Base-by-base conservation (phyloP, 2,329 filamentous ascomycete species). In the Uncinocarpus reesii region DNA sequence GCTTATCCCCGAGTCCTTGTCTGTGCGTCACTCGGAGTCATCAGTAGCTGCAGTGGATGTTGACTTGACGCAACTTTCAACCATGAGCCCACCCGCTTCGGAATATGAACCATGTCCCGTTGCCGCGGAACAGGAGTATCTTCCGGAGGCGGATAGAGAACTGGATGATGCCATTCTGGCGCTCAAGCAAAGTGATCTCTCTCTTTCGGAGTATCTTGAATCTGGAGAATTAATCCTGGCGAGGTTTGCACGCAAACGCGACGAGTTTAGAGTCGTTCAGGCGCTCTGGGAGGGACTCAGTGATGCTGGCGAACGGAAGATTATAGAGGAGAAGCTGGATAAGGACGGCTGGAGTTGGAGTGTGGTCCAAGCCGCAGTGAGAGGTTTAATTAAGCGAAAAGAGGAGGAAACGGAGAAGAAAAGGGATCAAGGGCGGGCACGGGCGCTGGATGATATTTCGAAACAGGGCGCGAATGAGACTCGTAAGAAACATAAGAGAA, bases 281-380 rank as follows among this genome's bases (percentile, higher is more conserved):
- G 52, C 53, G 1, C 67, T 69, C 49, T 55, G 67, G 47, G 50
- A 51, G 4, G 65, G 65, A 7, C 47, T 66, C 16, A 50, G 52
- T 6, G 55, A 60, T 47, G n/a, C 31, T 3, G 28, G 29, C 13
- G 38, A 56, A n/a, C 56, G 53, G 40, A 38, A 31, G 8, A 10
- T 35, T 4, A 15, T 65, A n/a, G 55, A 59, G 40, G 47, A 52
- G n/a, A 52, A 48, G 23, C 46, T 64, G 32, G 53, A 58, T 13
- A 23, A 47, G n/a, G 46, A 50, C 6, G 60, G 57, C 7, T 63
- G 58, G 58, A 54, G 57, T 10, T 65, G 63, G 63, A 48, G 51
- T 29, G 46, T 55, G 24, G 26, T 51, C 13, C 37, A 7, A 18
- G 35, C 16, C 23, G 40, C 40, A 11, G 43, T 50, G 21, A 42